phyloP scores from a whole-genome alignment of 2,329 filamentous ascomycete genomes.

The Phialophora verrucosa region DNA sequence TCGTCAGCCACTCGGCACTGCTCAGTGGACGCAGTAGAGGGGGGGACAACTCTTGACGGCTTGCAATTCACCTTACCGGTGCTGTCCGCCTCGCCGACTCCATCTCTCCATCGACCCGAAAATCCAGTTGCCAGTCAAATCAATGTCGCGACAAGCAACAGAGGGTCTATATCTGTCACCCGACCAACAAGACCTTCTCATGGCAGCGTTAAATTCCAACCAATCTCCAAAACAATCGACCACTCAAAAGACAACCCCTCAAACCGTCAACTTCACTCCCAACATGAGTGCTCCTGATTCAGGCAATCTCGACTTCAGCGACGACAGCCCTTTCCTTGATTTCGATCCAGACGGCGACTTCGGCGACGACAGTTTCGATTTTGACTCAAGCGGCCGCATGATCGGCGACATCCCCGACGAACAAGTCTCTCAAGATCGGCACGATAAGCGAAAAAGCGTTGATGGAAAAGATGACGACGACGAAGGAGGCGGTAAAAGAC shows the following conservation, averaged over 20 bases:
- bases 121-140: not conserved
- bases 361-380: conserved; percentile 73
- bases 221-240: conserved; percentile 41
- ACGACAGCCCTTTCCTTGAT: conserved; percentile 83
- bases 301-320: conserved; percentile 59
- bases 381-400: conserved; percentile 69
- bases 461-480: conserved; percentile 63
- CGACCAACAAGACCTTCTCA: conserved; percentile 76
- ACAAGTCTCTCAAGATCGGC: conserved; percentile 49
- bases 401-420: conserved; percentile 72
- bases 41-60: conserved; percentile 9
- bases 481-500: conserved; percentile 72
- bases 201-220: conserved; percentile 77
- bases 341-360: conserved; percentile 78
- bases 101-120: not conserved
- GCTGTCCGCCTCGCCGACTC: not conserved
- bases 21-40: conserved; percentile 19
- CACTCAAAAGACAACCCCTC: conserved; percentile 20
- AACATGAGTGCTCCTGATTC: conserved; percentile 50
- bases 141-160: conserved; percentile 29
- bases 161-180: conserved; percentile 70
- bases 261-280: conserved; percentile 53
- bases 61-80: conserved; percentile 7
- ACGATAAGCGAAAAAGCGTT: conserved; percentile 66
- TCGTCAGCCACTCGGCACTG: conserved; percentile 27